Evolutionary conservation across 2,329 filamentous ascomycete genomes (phyloP).

Genomic region (Claviceps sp.): DNA sequence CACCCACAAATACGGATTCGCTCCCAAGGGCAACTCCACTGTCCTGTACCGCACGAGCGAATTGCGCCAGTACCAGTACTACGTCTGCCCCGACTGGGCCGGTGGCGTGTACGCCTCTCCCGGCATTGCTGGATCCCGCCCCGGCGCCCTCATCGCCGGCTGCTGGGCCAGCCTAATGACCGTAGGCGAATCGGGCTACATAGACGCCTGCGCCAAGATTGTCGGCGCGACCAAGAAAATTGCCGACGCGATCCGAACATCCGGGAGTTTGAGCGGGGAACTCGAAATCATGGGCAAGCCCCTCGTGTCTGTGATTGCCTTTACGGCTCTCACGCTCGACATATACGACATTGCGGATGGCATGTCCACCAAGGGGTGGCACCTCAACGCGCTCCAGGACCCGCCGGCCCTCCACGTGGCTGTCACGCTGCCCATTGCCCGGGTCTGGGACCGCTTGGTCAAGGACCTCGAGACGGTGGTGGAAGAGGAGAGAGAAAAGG

Average conservation of each 20-base stretch:
- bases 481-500: conserved; percentile 68
- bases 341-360: conserved; percentile 90
- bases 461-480: conserved; percentile 55
- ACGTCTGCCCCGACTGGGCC: conserved; percentile 86
- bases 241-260: conserved; percentile 56
- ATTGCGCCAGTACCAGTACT: conserved; percentile 86
- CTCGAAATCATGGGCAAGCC: conserved; percentile 74
- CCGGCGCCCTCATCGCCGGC: conserved; percentile 85
- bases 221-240: conserved; percentile 79
- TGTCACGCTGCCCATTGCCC: conserved; percentile 75
- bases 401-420: conserved; percentile 90
- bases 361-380: conserved; percentile 79
- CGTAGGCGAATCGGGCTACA: conserved; percentile 77
- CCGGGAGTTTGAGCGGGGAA: conserved; percentile 55
- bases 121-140: conserved; percentile 78
- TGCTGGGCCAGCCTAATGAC: conserved; percentile 91
- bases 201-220: conserved; percentile 75
- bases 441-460: conserved; percentile 68
- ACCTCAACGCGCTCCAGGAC: conserved; percentile 85
- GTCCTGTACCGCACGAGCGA: conserved; percentile 73
- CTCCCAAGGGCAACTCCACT: conserved; percentile 92
- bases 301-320: conserved; percentile 81
- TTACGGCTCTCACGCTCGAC: conserved; percentile 70
- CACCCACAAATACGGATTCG: conserved; percentile 98
- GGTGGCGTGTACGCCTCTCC: conserved; percentile 94